Evolutionary conservation across 345 rosid species (phyloP).

Genomic region (rapeseed (Brassica napus)): Da-Ae NC_063446.1:54252001-54252500

Average conservation of each 20-base stretch:
- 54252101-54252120: constrained; percentile 19
- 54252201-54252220: background rate
- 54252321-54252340: constrained; percentile 62
- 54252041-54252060: constrained; percentile 9
- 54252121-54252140: background rate
- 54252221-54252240: background rate
- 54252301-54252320: background rate
- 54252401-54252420: constrained; percentile 24
- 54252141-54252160: constrained; percentile 19
- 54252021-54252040: background rate
- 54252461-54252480: constrained; percentile 32
- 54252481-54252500: constrained; percentile 19
- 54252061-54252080: background rate
- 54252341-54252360: constrained; percentile 84
- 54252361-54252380: constrained; percentile 60
- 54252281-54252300: background rate
- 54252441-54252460: constrained; percentile 5
- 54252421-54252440: constrained; percentile 32
- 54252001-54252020: constrained; percentile 14
- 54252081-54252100: constrained; percentile 1
- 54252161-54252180: constrained; percentile 24
- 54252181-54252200: background rate
- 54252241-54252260: background rate
- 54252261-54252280: constrained; percentile 11
- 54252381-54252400: constrained; percentile 25